Conservation (phyloP, 306 rosid genomes). For the Notholithocarpus densiflorus region DNA sequence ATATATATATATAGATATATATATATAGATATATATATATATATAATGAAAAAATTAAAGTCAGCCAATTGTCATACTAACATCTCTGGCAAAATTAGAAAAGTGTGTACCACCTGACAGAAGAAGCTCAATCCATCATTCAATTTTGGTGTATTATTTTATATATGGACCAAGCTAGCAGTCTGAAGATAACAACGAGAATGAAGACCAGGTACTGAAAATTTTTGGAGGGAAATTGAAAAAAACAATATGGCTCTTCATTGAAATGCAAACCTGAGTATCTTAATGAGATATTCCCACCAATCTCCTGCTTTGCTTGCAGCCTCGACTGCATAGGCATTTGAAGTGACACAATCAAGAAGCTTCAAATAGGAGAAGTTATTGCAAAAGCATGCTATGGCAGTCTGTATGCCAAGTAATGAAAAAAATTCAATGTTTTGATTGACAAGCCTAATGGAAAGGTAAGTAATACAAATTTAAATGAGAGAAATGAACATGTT, state of each 20-base stretch:
- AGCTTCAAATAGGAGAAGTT: neutral
- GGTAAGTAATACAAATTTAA: neutral
- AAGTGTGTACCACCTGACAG: neutral
- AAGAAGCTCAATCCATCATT: neutral
- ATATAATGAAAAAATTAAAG: neutral
- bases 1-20: neutral
- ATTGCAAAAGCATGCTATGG: neutral
- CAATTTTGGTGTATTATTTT: neutral
- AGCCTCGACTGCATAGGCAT: slow-evolving; percentile 68
- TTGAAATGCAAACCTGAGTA: slow-evolving; percentile 68
- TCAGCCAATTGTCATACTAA: neutral
- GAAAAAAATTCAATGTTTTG: neutral
- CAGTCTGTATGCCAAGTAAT: neutral
- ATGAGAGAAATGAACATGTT: neutral
- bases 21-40: neutral
- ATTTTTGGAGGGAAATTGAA: neutral
- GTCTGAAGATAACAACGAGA: neutral
- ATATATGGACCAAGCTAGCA: neutral
- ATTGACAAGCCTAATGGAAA: neutral
- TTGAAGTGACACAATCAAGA: neutral
- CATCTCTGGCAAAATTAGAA: neutral
- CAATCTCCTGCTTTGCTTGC: slow-evolving; percentile 92
- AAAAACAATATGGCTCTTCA: neutral
- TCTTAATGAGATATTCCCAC: slow-evolving; percentile 66
- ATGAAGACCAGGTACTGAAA: neutral